Percentiles rank a stretch among this genome's conserved stretches.
phyloP scores from a whole-genome alignment of 2,329 filamentous ascomycete genomes.

The Talaromyces sp. region DNA sequence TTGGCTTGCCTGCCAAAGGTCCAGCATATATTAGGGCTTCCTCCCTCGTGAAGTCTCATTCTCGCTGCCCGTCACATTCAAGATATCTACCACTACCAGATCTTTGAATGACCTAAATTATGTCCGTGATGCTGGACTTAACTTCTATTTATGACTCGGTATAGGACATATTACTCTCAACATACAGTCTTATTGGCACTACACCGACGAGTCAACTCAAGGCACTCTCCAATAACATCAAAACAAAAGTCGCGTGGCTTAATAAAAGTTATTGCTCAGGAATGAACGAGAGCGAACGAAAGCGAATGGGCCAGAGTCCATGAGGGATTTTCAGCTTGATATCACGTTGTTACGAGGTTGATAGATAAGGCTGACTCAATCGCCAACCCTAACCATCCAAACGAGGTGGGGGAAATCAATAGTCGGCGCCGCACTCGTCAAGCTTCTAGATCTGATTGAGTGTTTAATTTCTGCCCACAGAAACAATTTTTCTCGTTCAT shows the following conservation, averaged over 20 bases:
- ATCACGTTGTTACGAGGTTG: neutral
- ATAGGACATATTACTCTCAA: neutral
- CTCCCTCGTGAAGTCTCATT: neutral
- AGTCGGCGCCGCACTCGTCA: constrained; percentile 6
- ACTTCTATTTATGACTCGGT: constrained; percentile 4
- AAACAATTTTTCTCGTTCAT: neutral
- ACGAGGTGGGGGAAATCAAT: constrained; percentile 1
- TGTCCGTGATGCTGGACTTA: neutral
- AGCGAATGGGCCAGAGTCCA: neutral
- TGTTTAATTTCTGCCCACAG: neutral
- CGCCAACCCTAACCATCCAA: neutral
- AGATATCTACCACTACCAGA: neutral
- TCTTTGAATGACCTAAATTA: neutral
- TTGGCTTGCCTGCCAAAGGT: neutral
- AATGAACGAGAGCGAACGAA: constrained; percentile 9
- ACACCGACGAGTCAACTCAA: neutral
- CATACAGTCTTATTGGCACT: neutral
- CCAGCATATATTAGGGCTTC: constrained; percentile 5
- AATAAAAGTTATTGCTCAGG: neutral
- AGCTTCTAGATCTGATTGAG: constrained; percentile 7
- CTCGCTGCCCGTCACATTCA: neutral
- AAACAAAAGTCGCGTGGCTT: constrained; percentile 13
- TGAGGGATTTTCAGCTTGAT: neutral
- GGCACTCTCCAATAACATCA: constrained; percentile 3
- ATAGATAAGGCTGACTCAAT: constrained; percentile 6